A percentile compares a stretch with the other conserved stretches of the same genome.
Conservation (phyloP, 495 filamentous ascomycete species). For the Opeltia flavorubescens region DNA sequence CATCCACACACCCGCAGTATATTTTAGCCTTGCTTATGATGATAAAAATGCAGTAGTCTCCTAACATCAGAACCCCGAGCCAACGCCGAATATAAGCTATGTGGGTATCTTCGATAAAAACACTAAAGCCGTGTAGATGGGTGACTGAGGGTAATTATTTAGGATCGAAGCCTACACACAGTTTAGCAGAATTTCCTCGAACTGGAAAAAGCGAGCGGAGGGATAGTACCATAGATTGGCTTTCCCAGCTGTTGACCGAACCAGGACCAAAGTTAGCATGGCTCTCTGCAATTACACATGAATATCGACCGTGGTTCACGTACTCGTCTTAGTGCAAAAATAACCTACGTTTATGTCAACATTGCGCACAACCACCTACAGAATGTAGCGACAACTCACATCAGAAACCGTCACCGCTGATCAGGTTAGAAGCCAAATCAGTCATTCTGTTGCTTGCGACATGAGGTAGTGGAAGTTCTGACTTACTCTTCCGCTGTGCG, state of each 20-base stretch:
- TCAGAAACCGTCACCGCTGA: conserved; percentile 45
- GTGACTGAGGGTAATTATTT: too few relatives aligned
- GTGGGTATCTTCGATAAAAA: too few relatives aligned
- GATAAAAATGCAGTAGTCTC: too few relatives aligned
- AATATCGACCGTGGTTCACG: conserved; percentile 7
- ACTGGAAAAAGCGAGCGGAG: too few relatives aligned
- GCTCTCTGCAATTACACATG: background rate
- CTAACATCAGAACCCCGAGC: too few relatives aligned
- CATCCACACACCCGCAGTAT: too few relatives aligned
- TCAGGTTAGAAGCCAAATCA: background rate
- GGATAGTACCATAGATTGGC: conserved; percentile 23
- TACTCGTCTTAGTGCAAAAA: conserved; percentile 40
- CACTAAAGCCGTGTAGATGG: too few relatives aligned
- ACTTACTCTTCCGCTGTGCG: conserved; percentile 31
- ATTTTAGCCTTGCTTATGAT: too few relatives aligned
- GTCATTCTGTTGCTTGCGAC: conserved; percentile 8
- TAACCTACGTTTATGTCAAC: conserved; percentile 31
- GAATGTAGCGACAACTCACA: conserved; percentile 27
- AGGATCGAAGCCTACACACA: too few relatives aligned
- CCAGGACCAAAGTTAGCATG: background rate
- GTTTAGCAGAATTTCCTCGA: too few relatives aligned
- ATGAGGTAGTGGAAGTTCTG: too few relatives aligned
- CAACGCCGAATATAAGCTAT: too few relatives aligned
- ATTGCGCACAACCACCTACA: background rate
- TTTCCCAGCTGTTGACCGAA: conserved; percentile 16